Base-by-base conservation (phyloP, 2,329 filamentous ascomycete species). In the Epichloe brachyelytri region DNA sequence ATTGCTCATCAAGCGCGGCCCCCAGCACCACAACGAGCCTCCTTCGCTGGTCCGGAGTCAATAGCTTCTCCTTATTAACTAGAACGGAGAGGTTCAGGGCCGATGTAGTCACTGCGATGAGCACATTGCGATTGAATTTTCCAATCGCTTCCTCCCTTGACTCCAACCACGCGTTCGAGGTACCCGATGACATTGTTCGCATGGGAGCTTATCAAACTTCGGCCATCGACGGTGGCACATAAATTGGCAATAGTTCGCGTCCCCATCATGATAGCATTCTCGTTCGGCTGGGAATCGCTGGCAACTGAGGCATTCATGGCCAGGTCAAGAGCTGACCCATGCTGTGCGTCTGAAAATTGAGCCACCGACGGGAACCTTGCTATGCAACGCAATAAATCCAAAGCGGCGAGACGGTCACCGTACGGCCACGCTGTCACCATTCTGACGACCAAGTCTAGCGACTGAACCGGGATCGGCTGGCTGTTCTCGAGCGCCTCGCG, bases 211-310 rank as follows among this genome's bases (percentile, higher is more conserved):
- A 82, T 79, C 3, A 88, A 68, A 44, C 72, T 70, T 20, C 86
- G 80, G 15, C 93, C 93, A 51, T 83, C 75, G 0, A 79, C 71
- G 0, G 86, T 87, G 54, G 80, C 77, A 62, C 96, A 95, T 7
- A 96, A 72, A 59, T 98, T 98, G 33, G 82, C 83, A 46, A 97
- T 75, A 14, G 84, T 79, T 4, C 93, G 85, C 12, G 88, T 74
- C 0, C 85, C 83, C 74, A 98, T 86, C 84, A 97, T 95, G 11
- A 81, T 79, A 57, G 88, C 88, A 66, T 96, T 96, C 49, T 83
- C 76, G 38, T 81, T 82, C 0, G 85, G 72, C 2, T 79, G 74
- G 0, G 76, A 69, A 4, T 80, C 75, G 79, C 43, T 1, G 64
- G 68, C 54, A 56, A 66, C 56, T 55, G 74, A 53, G n/a, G 38